Evolutionary conservation across 2,329 filamentous ascomycete species (phyloP).

Genomic region (Fusarium sp.): DNA sequence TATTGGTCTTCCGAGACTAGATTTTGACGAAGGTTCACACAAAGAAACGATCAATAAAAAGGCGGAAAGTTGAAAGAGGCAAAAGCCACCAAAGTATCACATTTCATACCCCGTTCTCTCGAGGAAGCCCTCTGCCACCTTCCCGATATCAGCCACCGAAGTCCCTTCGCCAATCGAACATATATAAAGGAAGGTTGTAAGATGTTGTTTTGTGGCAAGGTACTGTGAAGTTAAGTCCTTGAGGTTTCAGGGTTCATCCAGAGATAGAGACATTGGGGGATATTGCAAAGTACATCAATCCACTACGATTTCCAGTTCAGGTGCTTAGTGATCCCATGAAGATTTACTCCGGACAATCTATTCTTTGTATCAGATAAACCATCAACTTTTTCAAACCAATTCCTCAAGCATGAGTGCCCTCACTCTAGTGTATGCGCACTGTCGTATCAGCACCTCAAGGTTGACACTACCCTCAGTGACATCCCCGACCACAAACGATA

Average conservation of each 20-base stretch:
- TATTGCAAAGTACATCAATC: neutral
- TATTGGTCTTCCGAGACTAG: neutral
- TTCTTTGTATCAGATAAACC: neutral
- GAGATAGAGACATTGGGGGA: neutral
- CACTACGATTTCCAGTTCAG: neutral
- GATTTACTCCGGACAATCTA: accelerated
- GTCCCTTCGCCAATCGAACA: neutral
- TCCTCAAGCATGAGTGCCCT: neutral
- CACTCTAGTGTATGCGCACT: neutral
- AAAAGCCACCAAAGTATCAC: neutral
- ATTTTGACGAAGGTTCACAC: neutral
- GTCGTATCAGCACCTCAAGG: neutral
- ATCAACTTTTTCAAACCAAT: neutral
- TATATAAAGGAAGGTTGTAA: neutral
- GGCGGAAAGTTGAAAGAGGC: neutral
- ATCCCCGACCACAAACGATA: neutral
- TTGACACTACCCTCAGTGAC: neutral
- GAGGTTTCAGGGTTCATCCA: neutral
- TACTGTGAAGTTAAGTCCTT: neutral
- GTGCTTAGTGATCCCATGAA: neutral
- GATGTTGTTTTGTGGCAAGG: neutral
- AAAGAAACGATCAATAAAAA: neutral
- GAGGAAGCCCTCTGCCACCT: neutral
- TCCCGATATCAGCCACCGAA: neutral
- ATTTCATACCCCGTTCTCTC: neutral